Evolutionary conservation across 305 asterid species (phyloP), one percentile per base, ranked within the genome.

Genomic region (Withania somnifera): DNA sequence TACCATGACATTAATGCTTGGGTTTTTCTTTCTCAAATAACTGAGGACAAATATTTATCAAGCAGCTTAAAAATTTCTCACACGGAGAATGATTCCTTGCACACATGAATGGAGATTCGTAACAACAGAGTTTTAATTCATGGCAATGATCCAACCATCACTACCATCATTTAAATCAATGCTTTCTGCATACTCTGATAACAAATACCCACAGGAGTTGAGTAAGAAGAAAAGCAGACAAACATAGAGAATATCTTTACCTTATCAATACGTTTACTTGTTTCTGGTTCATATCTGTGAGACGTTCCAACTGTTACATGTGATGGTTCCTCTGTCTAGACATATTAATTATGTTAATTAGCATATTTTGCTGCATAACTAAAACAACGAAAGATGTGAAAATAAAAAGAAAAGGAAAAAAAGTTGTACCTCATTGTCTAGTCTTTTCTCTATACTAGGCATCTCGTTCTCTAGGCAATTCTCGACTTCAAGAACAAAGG

Each of bases 311-410:
- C 88, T 7, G 90, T 91, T 90, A 89, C 95, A 78, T 89, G 94
- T 20, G 95, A 94, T 82, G 94, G 87, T 83, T 95, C 93, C 86
- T 90, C 97, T 6, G 91, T 91, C 98, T 95, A 83, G 47, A 82
- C 67, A 85, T 69, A 80, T 56, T 64, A 64, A 69, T 28, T 57
- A 67, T 20, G 78, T 75, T 22, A 82, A 60, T 69, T 78, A 81
- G 81, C 56, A n/a, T 67, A 84, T 22, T 9, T 80, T 15, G 71
- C 82, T 34, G 69, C 69, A 83, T 47, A 20, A 77, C 82, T 22
- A 38, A 34, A 34, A 22, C 66, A 40, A 17, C 52, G 61, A 63
- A 78, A 80, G 30, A 66, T 28, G 28, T 51, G 80, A 51, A 50
- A 76, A 77, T 4, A 81, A 13, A 81, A 14, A 57, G 76, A 52